A percentile compares a stretch with the other conserved stretches of the same genome.
Evolutionary conservation across 495 filamentous ascomycete genomes (phyloP).

Genomic region (Pyrenopolyporus hunteri): DNA sequence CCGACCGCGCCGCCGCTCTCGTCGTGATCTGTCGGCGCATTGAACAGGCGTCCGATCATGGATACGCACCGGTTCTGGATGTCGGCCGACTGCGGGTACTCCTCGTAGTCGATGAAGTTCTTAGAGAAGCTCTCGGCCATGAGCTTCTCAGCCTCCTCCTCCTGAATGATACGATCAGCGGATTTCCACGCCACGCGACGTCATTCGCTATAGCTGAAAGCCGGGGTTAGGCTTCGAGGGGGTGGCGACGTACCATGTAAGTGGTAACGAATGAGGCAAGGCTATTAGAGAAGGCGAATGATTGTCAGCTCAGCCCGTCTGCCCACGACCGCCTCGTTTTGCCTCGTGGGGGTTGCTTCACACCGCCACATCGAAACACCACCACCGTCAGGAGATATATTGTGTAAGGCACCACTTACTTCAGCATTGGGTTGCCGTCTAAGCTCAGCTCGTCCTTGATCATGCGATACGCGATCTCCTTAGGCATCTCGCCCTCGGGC

Average conservation of each 20-base stretch:
- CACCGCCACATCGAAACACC: constrained; percentile 1
- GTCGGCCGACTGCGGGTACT: constrained; percentile 86
- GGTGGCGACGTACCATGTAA: constrained; percentile 67
- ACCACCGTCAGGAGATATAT: constrained; percentile 21
- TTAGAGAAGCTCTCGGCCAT: constrained; percentile 88
- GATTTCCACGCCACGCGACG: constrained; percentile 24
- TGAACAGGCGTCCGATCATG: constrained; percentile 91
- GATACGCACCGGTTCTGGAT: constrained; percentile 92
- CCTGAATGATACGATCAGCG: constrained; percentile 50
- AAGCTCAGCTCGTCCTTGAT: constrained; percentile 92
- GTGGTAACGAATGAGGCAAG: constrained; percentile 84
- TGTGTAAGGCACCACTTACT: constrained; percentile 56
- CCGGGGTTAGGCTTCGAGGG: background rate
- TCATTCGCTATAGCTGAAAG: constrained; percentile 3
- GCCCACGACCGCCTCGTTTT: constrained; percentile 22
- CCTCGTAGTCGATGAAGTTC: constrained; percentile 94
- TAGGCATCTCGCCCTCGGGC: constrained; percentile 89
- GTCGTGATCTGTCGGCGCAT: constrained; percentile 60
- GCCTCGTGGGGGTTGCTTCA: constrained; percentile 4
- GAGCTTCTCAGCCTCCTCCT: constrained; percentile 88
- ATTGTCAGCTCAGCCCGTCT: constrained; percentile 29
- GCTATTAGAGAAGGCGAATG: constrained; percentile 44
- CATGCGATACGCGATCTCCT: constrained; percentile 89
- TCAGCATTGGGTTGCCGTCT: constrained; percentile 88
- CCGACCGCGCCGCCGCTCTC: constrained; percentile 69